Percentiles rank a stretch among this genome's conserved stretches.
Conservation (phyloP, 78 protist genomes). For the Chrysochromulina parva region DNA sequence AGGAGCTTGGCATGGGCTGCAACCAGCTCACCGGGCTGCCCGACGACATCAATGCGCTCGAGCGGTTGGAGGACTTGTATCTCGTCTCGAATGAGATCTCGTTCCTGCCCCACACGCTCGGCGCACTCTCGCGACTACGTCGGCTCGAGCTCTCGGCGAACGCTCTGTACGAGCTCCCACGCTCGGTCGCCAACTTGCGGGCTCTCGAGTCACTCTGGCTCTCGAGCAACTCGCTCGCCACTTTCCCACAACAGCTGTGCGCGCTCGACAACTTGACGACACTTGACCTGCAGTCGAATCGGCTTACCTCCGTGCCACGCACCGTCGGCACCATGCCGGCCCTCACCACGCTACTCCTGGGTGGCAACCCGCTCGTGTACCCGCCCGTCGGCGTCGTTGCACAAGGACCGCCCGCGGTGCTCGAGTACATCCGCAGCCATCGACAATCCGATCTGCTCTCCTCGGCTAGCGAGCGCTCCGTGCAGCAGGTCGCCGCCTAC, state of each 20-base stretch:
- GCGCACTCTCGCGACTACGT: not conserved
- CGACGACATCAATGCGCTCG: not conserved
- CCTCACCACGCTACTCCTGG: not conserved
- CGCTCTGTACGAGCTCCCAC: too few species aligned
- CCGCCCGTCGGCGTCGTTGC: not conserved
- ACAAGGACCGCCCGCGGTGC: too few species aligned
- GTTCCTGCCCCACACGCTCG: not conserved
- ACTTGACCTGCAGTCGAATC: conserved; percentile 19
- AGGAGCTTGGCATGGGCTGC: not conserved
- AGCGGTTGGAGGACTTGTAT: not conserved
- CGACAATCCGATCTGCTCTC: too few species aligned
- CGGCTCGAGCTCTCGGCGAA: not conserved
- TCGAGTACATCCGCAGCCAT: too few species aligned
- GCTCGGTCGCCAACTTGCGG: too few species aligned
- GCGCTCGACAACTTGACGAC: not conserved
- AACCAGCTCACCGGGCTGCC: conserved; percentile 16
- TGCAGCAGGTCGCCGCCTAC: too few species aligned
- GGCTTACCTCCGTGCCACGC: not conserved
- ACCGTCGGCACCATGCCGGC: not conserved
- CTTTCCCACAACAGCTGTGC: not conserved
- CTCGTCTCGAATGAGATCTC: conserved; percentile 1
- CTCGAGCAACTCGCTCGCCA: not conserved
- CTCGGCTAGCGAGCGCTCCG: too few species aligned
- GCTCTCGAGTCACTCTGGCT: too few species aligned
- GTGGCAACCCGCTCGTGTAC: not conserved